A percentile compares a stretch with the other conserved stretches of the same genome.
These are phyloP conservation scores for Claviceps digitariae DNA, from an alignment of 2,329 filamentous ascomycete genomes.

Conservation along the genomic window DNA sequence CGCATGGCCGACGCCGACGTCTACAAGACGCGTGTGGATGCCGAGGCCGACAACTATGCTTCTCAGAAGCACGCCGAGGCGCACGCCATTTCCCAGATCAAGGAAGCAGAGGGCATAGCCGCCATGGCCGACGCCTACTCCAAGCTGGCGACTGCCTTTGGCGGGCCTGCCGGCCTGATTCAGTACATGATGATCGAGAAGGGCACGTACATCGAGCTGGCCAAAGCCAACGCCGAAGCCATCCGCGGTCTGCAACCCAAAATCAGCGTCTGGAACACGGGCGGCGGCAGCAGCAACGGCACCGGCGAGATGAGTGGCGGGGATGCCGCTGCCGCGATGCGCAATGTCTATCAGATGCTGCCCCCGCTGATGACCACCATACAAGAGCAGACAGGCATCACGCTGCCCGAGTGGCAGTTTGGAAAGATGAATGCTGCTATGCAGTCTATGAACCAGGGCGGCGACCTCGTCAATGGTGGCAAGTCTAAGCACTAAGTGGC, in stretches of 20 bases:
- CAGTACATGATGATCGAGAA: constrained; percentile 83
- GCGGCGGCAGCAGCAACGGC: constrained; percentile 24
- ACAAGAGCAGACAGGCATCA: constrained; percentile 77
- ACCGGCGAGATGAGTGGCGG: constrained; percentile 25
- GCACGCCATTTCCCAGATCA: constrained; percentile 44
- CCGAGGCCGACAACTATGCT: constrained; percentile 26
- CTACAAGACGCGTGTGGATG: constrained; percentile 34
- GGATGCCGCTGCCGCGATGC: constrained; percentile 48
- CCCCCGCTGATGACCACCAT: constrained; percentile 76
- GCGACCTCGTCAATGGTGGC: neutral
- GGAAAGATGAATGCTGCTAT: constrained; percentile 28
- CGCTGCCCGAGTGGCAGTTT: constrained; percentile 64
- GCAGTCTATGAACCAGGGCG: constrained; percentile 15
- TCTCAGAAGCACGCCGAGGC: constrained; percentile 43
- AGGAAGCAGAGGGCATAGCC: constrained; percentile 61
- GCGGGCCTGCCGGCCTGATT: constrained; percentile 63
- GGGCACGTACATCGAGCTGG: constrained; percentile 63
- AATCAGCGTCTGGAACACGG: constrained; percentile 85
- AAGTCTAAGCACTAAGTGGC: neutral
- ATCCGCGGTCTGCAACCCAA: constrained; percentile 71
- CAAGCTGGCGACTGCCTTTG: constrained; percentile 57
- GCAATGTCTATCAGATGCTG: constrained; percentile 73
- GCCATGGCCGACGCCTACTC: constrained; percentile 74
- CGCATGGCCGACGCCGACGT: constrained; percentile 38
- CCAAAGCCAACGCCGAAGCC: constrained; percentile 62